A percentile compares a stretch with the other conserved stretches of the same genome.
Evolutionary conservation across 208 protist genomes (phyloP).

Genomic region (Leishmania major): DNA sequence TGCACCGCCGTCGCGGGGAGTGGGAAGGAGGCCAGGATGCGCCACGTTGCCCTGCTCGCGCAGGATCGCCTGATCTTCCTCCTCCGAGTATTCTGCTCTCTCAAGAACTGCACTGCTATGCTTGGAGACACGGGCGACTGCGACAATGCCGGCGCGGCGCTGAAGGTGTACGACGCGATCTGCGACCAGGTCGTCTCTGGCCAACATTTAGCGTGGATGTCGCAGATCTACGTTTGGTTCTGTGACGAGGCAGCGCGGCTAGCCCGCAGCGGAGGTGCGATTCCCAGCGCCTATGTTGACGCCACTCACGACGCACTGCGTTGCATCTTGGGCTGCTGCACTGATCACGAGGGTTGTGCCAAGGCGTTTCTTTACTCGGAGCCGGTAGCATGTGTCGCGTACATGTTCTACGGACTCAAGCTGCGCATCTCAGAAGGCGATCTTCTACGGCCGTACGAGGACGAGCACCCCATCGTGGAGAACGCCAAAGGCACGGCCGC

Average conservation of each 20-base stretch:
- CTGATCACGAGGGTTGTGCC: conserved; percentile 40
- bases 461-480: conserved; percentile 28
- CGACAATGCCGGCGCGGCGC: conserved; percentile 5
- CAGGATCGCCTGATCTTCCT: conserved; percentile 62
- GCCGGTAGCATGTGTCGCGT: conserved; percentile 62
- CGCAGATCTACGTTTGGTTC: conserved; percentile 51
- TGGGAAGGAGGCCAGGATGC: conserved; percentile 29
- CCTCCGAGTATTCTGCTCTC: conserved; percentile 53
- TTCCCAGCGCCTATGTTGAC: conserved; percentile 41
- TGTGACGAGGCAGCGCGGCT: conserved; percentile 49
- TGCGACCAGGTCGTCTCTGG: conserved; percentile 32
- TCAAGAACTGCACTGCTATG: conserved; percentile 52
- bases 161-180: conserved; percentile 23
- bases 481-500: background rate
- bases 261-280: conserved; percentile 13
- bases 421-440: conserved; percentile 55
- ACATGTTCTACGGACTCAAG: conserved; percentile 78
- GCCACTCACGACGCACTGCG: conserved; percentile 48
- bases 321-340: conserved; percentile 59
- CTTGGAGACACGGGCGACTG: conserved; percentile 29
- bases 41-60: conserved; percentile 33
- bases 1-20: conserved; percentile 18
- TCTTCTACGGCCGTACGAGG: conserved; percentile 53
- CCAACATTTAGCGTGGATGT: conserved; percentile 52
- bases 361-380: conserved; percentile 64